phyloP scores from a whole-genome alignment of 1,139 yeast species.

The Geotrichum phurueaensis region DNA sequence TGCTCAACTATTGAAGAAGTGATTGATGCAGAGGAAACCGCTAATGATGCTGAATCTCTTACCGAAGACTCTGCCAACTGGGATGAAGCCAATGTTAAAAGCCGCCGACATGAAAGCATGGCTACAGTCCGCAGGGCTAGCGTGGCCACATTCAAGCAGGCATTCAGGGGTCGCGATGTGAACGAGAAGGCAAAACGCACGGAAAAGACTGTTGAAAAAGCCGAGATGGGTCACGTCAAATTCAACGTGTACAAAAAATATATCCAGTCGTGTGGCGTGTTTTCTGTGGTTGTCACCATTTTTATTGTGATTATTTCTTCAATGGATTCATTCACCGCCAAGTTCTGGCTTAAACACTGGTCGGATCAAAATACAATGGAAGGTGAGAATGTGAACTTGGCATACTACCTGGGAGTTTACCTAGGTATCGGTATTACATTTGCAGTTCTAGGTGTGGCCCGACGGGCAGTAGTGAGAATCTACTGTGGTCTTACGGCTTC shows the following conservation, averaged over 20 bases:
- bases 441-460: conserved; percentile 51
- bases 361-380: conserved; percentile 57
- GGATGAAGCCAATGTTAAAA: conserved; percentile 13
- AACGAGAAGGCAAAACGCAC: conserved; percentile 26
- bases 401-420: conserved; percentile 63
- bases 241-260: conserved; percentile 75
- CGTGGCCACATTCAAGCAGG: conserved; percentile 47
- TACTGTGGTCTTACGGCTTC: conserved; percentile 82
- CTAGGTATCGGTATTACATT: conserved; percentile 63
- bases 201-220: conserved; percentile 46
- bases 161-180: conserved; percentile 37
- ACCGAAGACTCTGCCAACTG: background rate
- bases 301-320: conserved; percentile 41
- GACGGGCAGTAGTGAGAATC: conserved; percentile 66
- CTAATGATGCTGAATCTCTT: background rate
- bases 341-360: conserved; percentile 92
- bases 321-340: conserved; percentile 49
- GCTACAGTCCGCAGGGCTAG: conserved; percentile 67
- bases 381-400: conserved; percentile 64
- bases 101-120: conserved; percentile 22
- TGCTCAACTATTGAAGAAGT: conserved; percentile 4
- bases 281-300: conserved; percentile 49
- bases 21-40: conserved; percentile 1
- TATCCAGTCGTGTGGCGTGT: conserved; percentile 79
- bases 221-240: conserved; percentile 83